Evolutionary conservation across 148 eudicot genomes (phyloP), one percentile per base, ranked within the genome.

Genomic region (Amaranthus palmeri): DNA sequence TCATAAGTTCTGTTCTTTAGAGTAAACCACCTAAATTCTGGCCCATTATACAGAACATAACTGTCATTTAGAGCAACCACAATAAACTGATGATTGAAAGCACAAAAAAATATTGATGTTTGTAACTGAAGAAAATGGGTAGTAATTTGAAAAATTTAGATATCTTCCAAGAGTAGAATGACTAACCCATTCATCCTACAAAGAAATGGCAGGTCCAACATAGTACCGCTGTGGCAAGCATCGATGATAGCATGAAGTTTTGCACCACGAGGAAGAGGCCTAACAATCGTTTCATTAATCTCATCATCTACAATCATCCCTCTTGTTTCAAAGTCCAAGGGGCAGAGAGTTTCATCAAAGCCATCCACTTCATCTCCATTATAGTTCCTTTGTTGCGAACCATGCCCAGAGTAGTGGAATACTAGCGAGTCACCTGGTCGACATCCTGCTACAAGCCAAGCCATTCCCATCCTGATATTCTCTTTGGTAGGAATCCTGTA

Each of bases 271-370:
- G 93, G 96, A 72, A 95, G 85, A 78, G 99, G 96, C 76, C 83
- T 85, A 49, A 95, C 97, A 61, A 91, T 74, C 57, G 90, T 71
- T 67, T 87, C 88, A 90, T 95, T 95, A 52, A 95, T 89, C 72
- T 95, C 99, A 83, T 95, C 97, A 79, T 95, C 99, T 14, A 92
- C 87, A 65, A 95, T 87, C 97, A 92, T 95, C 53, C 99, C 99
- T 72, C 81, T 85, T 42, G 96, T 91, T 76, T 88, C 93, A 74
- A 89, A 95, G 75, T 95, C 99, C 74, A 95, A 76, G 76, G 99
- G 99, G 68, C 97, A 92, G 54, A 95, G 81, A 45, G 99, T 92
- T 82, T 95, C 99, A 71, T 95, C 99, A 71, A 82, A 90, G 42
- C 97, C 99, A 83, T 95, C 99, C 66, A 81, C 82, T 83, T 95